Conservation (phyloP, 225 moss, liverwort and hornwort species). For the Polytrichum commune region DNA sequence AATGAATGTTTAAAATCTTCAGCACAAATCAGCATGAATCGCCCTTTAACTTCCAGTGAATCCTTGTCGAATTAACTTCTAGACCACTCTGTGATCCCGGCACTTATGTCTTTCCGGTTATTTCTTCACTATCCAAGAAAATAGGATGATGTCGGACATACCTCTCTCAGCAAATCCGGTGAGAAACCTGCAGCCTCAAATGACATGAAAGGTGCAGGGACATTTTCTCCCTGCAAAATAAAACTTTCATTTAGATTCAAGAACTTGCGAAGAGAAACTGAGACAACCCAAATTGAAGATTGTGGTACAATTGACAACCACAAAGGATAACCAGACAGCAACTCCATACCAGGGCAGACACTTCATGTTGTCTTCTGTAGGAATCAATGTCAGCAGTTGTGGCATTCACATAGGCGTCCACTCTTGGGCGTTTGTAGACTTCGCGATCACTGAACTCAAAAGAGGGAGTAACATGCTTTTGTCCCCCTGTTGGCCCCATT, state of each 20-base stretch:
- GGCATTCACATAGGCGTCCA: slow-evolving; percentile 58
- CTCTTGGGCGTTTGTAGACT: slow-evolving; percentile 73
- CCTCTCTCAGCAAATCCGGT: slow-evolving; percentile 90
- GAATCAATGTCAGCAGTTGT: slow-evolving; percentile 72
- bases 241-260: too few species aligned
- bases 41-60: too few species aligned
- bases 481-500: slow-evolving; percentile 44
- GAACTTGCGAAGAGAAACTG: too few species aligned
- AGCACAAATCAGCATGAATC: too few species aligned
- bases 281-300: too few species aligned
- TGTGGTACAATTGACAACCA: too few species aligned
- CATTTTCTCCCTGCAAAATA: slow-evolving; percentile 76
- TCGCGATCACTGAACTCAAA: slow-evolving; percentile 57
- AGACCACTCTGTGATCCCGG: too few species aligned
- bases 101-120: too few species aligned
- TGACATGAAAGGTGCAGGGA: slow-evolving; percentile 87
- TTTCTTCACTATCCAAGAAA: too few species aligned
- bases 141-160: slow-evolving; percentile 15
- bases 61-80: too few species aligned
- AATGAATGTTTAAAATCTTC: too few species aligned
- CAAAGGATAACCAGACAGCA: background rate
- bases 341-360: slow-evolving; percentile 74
- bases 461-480: slow-evolving; percentile 52
- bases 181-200: slow-evolving; percentile 91
- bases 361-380: slow-evolving; percentile 89